These are phyloP conservation scores for Talaromyces pinophilus DNA, from an alignment of 2,329 filamentous ascomycete species.

Conservation along the genomic window DNA sequence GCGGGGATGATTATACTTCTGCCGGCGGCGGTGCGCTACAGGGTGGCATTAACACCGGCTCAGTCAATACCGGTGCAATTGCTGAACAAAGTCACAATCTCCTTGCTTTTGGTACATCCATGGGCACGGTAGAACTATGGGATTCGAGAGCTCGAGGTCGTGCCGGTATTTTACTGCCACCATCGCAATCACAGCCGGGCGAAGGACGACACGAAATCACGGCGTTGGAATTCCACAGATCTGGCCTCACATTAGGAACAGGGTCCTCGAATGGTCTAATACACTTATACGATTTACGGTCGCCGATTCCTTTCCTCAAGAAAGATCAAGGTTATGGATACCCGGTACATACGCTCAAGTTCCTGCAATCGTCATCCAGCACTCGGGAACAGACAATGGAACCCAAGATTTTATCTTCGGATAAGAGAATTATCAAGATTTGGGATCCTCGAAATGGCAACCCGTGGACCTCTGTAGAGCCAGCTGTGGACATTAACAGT, in stretches of 20 bases:
- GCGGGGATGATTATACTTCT: conserved; percentile 71
- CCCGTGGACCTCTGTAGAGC: conserved; percentile 95
- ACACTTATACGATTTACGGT: conserved; percentile 88
- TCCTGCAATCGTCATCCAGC: conserved; percentile 64
- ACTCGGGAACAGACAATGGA: conserved; percentile 69
- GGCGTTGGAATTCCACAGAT: conserved; percentile 79
- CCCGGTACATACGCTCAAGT: conserved; percentile 79
- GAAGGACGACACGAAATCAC: conserved; percentile 67
- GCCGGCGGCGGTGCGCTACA: conserved; percentile 74
- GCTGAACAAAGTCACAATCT: conserved; percentile 89
- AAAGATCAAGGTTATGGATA: conserved; percentile 97
- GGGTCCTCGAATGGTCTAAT: conserved; percentile 87
- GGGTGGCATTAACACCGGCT: conserved; percentile 79
- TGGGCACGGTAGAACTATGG: conserved; percentile 98
- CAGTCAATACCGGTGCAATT: conserved; percentile 82
- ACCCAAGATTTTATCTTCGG: conserved; percentile 81
- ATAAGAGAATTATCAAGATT: conserved; percentile 95
- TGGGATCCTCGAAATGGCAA: conserved; percentile 83
- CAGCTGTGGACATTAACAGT: conserved; percentile 89
- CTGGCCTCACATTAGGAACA: conserved; percentile 80
- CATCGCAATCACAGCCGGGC: conserved; percentile 42
- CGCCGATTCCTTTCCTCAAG: conserved; percentile 77
- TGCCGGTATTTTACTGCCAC: conserved; percentile 71
- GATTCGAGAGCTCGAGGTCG: conserved; percentile 81
- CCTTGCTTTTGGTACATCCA: conserved; percentile 86